A percentile compares a stretch with the other conserved stretches of the same genome.
These are phyloP conservation scores for Ophiostoma triangulosporum DNA, from an alignment of 2,329 filamentous ascomycete species.

Conservation along the genomic window DNA sequence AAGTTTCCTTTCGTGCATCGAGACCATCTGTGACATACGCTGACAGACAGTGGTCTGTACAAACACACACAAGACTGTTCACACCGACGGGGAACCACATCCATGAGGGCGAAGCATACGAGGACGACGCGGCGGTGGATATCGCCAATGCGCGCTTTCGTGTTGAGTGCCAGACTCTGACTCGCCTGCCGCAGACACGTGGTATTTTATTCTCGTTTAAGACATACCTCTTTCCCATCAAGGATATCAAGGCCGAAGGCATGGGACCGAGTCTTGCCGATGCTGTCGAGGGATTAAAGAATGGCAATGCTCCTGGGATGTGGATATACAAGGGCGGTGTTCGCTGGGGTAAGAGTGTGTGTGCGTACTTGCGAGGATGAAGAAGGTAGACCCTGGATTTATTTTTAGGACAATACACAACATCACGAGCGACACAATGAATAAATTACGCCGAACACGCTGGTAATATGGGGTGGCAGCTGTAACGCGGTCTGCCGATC, in stretches of 20 bases:
- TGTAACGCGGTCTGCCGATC: too few species aligned
- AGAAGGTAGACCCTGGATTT: not conserved
- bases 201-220: constrained; percentile 43
- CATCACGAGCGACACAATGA: too few species aligned
- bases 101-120: constrained; percentile 20
- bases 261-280: constrained; percentile 32
- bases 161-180: constrained; percentile 39
- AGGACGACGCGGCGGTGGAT: constrained; percentile 25
- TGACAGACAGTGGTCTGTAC: constrained; percentile 31
- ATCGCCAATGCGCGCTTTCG: constrained; percentile 27
- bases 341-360: constrained; percentile 33
- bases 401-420: too few species aligned
- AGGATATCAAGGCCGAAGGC: constrained; percentile 35
- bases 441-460: too few species aligned
- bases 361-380: constrained; percentile 28
- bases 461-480: too few species aligned
- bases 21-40: not conserved
- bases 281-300: constrained; percentile 37
- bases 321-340: constrained; percentile 37
- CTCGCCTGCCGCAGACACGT: constrained; percentile 31
- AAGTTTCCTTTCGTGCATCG: constrained; percentile 10
- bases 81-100: constrained; percentile 26
- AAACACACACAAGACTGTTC: constrained; percentile 29
- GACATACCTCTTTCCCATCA: constrained; percentile 37
- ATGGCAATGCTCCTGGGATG: constrained; percentile 40